Evolutionary conservation across 371 early-diverging fungal species (phyloP).

Genomic region (Apophysomyces trapeziformis): DNA sequence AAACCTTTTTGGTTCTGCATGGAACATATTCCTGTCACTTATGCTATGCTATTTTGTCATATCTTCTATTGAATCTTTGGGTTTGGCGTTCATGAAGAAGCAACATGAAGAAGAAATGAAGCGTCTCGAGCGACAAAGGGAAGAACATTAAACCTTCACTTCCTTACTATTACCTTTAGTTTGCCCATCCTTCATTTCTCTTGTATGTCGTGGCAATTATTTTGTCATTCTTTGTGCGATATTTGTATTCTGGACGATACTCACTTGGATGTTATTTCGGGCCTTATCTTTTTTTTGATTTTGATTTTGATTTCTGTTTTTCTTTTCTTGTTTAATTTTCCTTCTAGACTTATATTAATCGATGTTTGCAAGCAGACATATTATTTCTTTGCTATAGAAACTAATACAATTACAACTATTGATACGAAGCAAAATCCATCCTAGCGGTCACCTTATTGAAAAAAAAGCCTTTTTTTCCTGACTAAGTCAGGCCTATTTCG

Average conservation of each 20-base stretch:
- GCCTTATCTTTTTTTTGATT: background rate
- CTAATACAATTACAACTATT: too few relatives aligned
- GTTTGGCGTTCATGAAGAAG: slow-evolving; percentile 64
- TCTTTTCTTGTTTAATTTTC: background rate
- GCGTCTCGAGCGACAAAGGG: slow-evolving; percentile 33
- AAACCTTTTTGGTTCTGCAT: slow-evolving; percentile 53
- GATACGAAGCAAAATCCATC: too few relatives aligned
- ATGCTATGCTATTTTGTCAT: slow-evolving; percentile 86
- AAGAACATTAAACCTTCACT: background rate
- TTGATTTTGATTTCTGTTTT: background rate
- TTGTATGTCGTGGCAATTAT: background rate
- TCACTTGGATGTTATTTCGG: background rate
- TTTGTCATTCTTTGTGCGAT: background rate
- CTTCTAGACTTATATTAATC: too few relatives aligned
- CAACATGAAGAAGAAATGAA: slow-evolving; percentile 49
- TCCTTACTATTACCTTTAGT: background rate
- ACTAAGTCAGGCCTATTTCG: too few relatives aligned
- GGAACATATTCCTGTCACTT: slow-evolving; percentile 79
- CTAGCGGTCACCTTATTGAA: too few relatives aligned
- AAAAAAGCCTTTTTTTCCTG: too few relatives aligned
- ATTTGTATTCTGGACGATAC: slow-evolving; percentile 5
- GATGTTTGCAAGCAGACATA: too few relatives aligned
- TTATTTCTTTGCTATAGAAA: too few relatives aligned
- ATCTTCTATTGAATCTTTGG: slow-evolving; percentile 83
- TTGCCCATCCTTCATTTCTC: background rate